Conservation (phyloP, 441 rosid genomes). For the Monsonia emarginata region DNA sequence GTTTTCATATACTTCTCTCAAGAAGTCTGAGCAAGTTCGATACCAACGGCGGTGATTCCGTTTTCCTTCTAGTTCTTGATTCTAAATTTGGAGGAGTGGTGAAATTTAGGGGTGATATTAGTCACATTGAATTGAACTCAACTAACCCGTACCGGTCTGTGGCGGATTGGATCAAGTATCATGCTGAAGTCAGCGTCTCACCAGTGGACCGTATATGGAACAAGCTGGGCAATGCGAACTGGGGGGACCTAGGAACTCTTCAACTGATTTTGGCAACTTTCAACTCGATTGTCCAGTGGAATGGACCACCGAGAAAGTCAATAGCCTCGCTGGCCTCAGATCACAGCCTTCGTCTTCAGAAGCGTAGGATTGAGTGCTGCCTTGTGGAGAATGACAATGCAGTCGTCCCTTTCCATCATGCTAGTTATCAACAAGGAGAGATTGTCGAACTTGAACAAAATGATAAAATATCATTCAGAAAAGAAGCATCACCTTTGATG, state of each 20-base stretch:
- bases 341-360: conserved; percentile 48
- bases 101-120: conserved; percentile 46
- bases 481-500: conserved; percentile 26
- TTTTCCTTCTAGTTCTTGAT: conserved; percentile 44
- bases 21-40: conserved; percentile 37
- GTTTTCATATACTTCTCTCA: conserved; percentile 43
- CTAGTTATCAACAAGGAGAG: conserved; percentile 32
- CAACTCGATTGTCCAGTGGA: conserved; percentile 42
- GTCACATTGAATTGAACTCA: conserved; percentile 30
- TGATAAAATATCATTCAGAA: conserved; percentile 22
- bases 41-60: conserved; percentile 25
- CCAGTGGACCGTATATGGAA: conserved; percentile 50
- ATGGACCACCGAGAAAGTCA: conserved; percentile 46
- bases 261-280: conserved; percentile 48
- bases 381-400: conserved; percentile 26
- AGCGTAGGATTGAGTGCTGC: conserved; percentile 37
- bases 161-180: conserved; percentile 44
- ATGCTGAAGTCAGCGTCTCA: conserved; percentile 41
- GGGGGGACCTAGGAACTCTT: conserved; percentile 55
- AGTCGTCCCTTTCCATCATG: conserved; percentile 24
- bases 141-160: conserved; percentile 32
- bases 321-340: conserved; percentile 39
- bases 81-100: conserved; percentile 58
- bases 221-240: conserved; percentile 51
- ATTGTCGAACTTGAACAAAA: conserved; percentile 34